These are phyloP conservation scores for Candida coquimbonensis DNA, from an alignment of 805 yeast species.

Conservation along the genomic window DNA sequence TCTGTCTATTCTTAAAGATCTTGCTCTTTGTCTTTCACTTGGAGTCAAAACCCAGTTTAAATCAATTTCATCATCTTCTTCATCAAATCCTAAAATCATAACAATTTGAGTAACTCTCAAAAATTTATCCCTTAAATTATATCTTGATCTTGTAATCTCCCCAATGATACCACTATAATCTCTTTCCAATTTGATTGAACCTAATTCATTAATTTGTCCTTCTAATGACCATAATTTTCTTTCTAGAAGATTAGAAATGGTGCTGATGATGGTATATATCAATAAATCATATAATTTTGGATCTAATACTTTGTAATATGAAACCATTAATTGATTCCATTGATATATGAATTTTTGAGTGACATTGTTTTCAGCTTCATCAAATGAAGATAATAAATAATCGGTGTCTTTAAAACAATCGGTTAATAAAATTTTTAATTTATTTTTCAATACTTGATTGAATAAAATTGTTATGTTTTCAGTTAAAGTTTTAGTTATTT, in stretches of 20 bases:
- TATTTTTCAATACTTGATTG: slow-evolving; percentile 40
- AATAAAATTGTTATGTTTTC: slow-evolving; percentile 38
- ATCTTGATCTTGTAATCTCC: slow-evolving; percentile 65
- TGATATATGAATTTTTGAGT: slow-evolving; percentile 47
- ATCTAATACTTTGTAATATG: slow-evolving; percentile 56
- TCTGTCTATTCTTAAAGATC: slow-evolving; percentile 45
- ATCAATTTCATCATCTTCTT: slow-evolving; percentile 46
- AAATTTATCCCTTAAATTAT: slow-evolving; percentile 71
- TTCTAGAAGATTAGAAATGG: slow-evolving; percentile 54
- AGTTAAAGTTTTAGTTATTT: slow-evolving; percentile 25
- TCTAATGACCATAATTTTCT: slow-evolving; percentile 60
- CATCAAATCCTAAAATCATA: slow-evolving; percentile 76
- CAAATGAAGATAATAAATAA: slow-evolving; percentile 20
- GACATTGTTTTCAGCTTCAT: slow-evolving; percentile 29
- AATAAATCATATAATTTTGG: slow-evolving; percentile 46
- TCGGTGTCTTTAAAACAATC: slow-evolving; percentile 31
- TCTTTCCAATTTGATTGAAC: slow-evolving; percentile 76
- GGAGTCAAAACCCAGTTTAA: slow-evolving; percentile 74
- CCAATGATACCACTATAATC: slow-evolving; percentile 71
- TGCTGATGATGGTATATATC: slow-evolving; percentile 41
- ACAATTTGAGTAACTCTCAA: slow-evolving; percentile 79
- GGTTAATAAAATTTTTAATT: slow-evolving; percentile 34
- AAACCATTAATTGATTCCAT: slow-evolving; percentile 61
- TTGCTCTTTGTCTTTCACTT: slow-evolving; percentile 59
- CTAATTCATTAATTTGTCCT: slow-evolving; percentile 69